phyloP scores from a whole-genome alignment of 2,329 filamentous ascomycete genomes.

The Pseudopyrenochaeta lycopersici region DNA sequence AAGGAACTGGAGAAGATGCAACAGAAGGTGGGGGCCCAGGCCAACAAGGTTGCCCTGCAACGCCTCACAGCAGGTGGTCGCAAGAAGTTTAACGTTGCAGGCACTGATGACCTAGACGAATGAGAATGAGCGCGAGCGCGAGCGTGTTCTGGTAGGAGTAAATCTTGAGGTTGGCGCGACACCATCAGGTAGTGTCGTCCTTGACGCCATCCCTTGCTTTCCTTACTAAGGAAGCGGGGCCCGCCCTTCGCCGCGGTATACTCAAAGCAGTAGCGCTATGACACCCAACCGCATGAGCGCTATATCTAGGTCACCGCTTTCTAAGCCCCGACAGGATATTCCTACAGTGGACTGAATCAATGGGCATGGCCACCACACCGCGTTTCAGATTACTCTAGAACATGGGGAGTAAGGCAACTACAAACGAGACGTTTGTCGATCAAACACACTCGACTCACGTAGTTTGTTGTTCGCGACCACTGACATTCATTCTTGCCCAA shows the following conservation, averaged over 20 bases:
- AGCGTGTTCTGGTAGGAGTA: slow-evolving; percentile 40
- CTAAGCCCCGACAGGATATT: slow-evolving; percentile 37
- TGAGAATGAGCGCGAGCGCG: slow-evolving; percentile 45
- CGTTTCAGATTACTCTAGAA: slow-evolving; percentile 38
- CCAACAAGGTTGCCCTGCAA: slow-evolving; percentile 89
- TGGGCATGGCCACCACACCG: slow-evolving; percentile 45
- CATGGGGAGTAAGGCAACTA: slow-evolving; percentile 35
- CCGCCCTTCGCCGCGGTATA: slow-evolving; percentile 40
- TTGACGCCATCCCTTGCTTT: slow-evolving; percentile 45
- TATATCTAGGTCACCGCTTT: slow-evolving; percentile 42
- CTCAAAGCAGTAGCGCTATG: slow-evolving; percentile 41
- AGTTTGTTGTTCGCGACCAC: slow-evolving; percentile 44
- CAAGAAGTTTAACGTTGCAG: slow-evolving; percentile 87
- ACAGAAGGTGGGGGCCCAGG: slow-evolving; percentile 90
- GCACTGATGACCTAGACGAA: slow-evolving; percentile 65
- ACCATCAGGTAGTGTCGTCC: slow-evolving; percentile 33
- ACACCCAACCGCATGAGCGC: slow-evolving; percentile 38
- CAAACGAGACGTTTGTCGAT: slow-evolving; percentile 45
- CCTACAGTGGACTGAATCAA: slow-evolving; percentile 42
- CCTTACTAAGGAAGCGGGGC: slow-evolving; percentile 40
- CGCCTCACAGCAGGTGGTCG: slow-evolving; percentile 84
- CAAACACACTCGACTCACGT: slow-evolving; percentile 41
- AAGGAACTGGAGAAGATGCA: slow-evolving; percentile 97
- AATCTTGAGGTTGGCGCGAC: slow-evolving; percentile 38
- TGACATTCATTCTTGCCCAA: slow-evolving; percentile 48